Conservation (phyloP, 768 basidiomycete species). For the Hericium erinaceus region DNA sequence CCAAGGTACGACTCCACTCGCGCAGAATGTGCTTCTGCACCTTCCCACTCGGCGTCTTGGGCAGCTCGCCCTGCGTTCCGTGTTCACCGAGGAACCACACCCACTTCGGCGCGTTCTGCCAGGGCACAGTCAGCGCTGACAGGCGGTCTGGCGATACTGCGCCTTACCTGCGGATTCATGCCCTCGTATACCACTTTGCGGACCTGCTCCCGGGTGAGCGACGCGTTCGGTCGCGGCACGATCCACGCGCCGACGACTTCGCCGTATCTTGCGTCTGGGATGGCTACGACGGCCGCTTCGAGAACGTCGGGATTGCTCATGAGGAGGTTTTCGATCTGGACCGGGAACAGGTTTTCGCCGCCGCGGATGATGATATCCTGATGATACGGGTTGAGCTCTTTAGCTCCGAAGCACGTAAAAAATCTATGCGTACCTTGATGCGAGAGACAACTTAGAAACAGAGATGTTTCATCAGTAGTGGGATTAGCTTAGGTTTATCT, state of each 20-base stretch:
- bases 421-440: constrained; percentile 47
- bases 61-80: constrained; percentile 59
- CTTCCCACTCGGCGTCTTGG: constrained; percentile 84
- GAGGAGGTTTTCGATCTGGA: constrained; percentile 75
- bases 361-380: constrained; percentile 83
- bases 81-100: constrained; percentile 78
- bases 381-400: not conserved
- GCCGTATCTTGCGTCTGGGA: constrained; percentile 59
- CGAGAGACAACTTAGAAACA: constrained; percentile 59
- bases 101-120: constrained; percentile 70
- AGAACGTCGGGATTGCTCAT: constrained; percentile 45
- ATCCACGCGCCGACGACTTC: constrained; percentile 83
- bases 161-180: constrained; percentile 74
- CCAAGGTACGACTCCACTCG: constrained; percentile 54
- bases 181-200: constrained; percentile 39
- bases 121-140: not conserved
- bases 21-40: constrained; percentile 76
- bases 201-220: constrained; percentile 42
- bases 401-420: too few species aligned
- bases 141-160: not conserved
- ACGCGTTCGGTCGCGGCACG: constrained; percentile 25
- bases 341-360: constrained; percentile 81
- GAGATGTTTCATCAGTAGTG: not conserved
- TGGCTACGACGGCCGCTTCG: constrained; percentile 67
- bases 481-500: not conserved